Evolutionary conservation across 2,329 filamentous ascomycete genomes (phyloP), one percentile per base, ranked within the genome.

Genomic region (Colletotrichum higginsianum): DNA sequence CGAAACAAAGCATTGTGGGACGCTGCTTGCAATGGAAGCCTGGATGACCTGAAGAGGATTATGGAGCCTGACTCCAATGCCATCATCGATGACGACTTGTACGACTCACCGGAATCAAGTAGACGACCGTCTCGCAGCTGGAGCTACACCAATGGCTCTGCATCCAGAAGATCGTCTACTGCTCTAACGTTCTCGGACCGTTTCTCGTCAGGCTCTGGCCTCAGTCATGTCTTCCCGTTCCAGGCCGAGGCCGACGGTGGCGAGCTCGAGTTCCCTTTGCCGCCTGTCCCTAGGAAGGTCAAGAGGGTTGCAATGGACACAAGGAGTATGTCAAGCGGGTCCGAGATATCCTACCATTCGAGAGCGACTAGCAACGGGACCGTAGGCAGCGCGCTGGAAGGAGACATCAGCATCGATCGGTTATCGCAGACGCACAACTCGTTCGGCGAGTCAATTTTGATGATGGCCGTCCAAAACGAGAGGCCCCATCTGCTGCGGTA

Each of bases 151-250:
- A 86, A 87, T 72, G 84, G 84, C 2, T 81, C 79, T 1, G 78
- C 78, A 0, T 85, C 85, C 1, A 78, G 83, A 61, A 79, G 81
- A 60, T 84, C 85, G 0, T 88, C 85, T 0, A 77, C 82, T 8
- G 82, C 77, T 21, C 79, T 84, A 38, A 82, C 83, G 1, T 77
- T 81, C 2, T 84, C 85, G 0, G 88, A 89, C 62, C 80, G 84
- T 13, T 90, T 88, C 73, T 90, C 88, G 2, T 81, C 83, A 66
- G 89, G 88, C 2, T 87, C 87, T 2, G 88, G 86, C 4, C 84
- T 98, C 4, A 89, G 92, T 63, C 96, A 98, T 78, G 95, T 98
- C 1, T 98, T 98, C 76, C 96, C 95, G 0, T 98, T 98, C 74
- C 93, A 97, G 79, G 74, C 76, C 7, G 57, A 64, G 26, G 46